Base-by-base conservation (phyloP, 371 early-diverging fungal species). In the Apophysomyces elegans region DNA sequence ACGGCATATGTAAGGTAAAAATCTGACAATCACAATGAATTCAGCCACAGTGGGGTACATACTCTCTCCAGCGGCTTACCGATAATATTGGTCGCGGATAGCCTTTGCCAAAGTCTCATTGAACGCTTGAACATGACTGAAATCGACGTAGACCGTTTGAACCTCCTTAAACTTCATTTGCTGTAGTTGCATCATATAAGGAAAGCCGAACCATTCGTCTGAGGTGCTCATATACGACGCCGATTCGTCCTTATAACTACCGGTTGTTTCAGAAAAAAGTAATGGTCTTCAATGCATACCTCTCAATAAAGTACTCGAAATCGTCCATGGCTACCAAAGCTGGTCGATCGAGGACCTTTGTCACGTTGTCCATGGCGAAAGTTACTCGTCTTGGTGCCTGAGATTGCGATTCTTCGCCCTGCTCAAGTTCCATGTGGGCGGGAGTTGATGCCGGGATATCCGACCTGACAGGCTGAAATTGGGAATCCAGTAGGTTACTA, bases 1-100 rank as follows among this genome's bases (percentile, higher is more conserved):
- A 58, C 88, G 88, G 21, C 90, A 83, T 70, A 98, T 83, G 63
- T 90, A 96, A 12, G 95, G 92, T 65, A 92, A 90, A 77, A 96
- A 86, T 67, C 95, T 93, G 50, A 4, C n/a, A 44, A 11, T 26
- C 1, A 4, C 43, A 36, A 8, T 11, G 47, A 21, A 37, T 13
- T 45, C 36, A 39, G 56, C 12, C 50, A 58, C 37, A 12, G 36
- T 36, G 26, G 11, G 32, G 26, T 57, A 36, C 0, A 36, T 37
- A 35, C 35, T 16, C 21, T 16, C 21, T 4, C 16, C 12, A 16
- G 7, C 2, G 9, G 13, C 65, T 64, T 79, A 91, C 86, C 96
- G 84, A 76, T 91, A 89, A 66, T 90, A 95, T 75, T 95, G 89
- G 54, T 88, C 85, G 36, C 76, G 74, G 21, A 95, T 76, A 43